Conservation (phyloP, 495 filamentous ascomycete species). For the Aspergillus kassunensis region DNA sequence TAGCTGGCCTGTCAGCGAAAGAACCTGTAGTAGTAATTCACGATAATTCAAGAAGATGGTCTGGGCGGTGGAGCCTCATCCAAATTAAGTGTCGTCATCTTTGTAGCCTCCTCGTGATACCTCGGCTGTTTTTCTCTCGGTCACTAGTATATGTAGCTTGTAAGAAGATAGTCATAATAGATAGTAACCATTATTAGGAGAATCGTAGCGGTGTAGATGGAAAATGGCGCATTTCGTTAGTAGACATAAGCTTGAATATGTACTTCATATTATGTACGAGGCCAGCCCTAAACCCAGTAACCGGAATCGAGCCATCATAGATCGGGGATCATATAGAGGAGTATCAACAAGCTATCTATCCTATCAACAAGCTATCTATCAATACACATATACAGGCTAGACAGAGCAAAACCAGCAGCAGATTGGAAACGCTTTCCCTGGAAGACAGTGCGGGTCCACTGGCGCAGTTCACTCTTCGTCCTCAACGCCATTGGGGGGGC, state of each 20-base stretch:
- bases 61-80: conserved; percentile 7
- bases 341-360: no score
- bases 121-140: conserved; percentile 17
- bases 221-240: no score
- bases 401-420: background rate
- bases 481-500: background rate
- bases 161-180: background rate
- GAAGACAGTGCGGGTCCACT: background rate
- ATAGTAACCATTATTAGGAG: no score
- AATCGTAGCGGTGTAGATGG: no score
- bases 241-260: no score
- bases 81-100: conserved; percentile 3
- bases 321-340: no score
- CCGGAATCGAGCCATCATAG: no score
- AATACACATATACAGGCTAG: conserved; percentile 18
- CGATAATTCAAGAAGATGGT: background rate
- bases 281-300: no score
- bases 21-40: no score
- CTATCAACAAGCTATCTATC: conserved; percentile 9
- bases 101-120: conserved; percentile 15
- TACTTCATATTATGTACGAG: no score
- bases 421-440: background rate
- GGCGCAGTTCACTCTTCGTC: background rate
- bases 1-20: background rate
- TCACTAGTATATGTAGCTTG: no score